phyloP scores from a whole-genome alignment of 1,284 basidiomycete genomes.

The Cryptococcus hybrid region DNA sequence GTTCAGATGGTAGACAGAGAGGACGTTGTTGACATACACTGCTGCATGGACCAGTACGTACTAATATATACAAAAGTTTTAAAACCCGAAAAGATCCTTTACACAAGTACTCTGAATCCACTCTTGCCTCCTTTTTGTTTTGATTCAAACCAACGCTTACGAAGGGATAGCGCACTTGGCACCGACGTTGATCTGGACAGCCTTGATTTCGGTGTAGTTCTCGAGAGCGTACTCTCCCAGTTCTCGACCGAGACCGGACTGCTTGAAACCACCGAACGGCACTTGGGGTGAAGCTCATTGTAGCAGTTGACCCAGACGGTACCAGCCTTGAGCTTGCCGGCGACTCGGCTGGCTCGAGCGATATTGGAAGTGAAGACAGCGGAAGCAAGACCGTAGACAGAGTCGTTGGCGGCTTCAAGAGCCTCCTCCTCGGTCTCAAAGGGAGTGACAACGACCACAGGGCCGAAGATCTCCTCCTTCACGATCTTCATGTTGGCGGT shows the following conservation, averaged over 20 bases:
- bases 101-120: too few relatives aligned
- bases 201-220: slow-evolving; percentile 80
- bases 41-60: too few relatives aligned
- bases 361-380: slow-evolving; percentile 84
- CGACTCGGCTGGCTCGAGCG: slow-evolving; percentile 82
- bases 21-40: too few relatives aligned
- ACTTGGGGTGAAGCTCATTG: slow-evolving; percentile 73
- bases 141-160: not conserved
- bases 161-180: slow-evolving; percentile 2
- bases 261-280: slow-evolving; percentile 92
- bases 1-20: too few relatives aligned
- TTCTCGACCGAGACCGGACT: slow-evolving; percentile 72
- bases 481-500: slow-evolving; percentile 38
- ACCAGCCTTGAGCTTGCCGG: slow-evolving; percentile 76
- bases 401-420: slow-evolving; percentile 75
- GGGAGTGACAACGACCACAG: slow-evolving; percentile 53
- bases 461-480: slow-evolving; percentile 55
- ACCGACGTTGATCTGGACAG: slow-evolving; percentile 70
- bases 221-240: slow-evolving; percentile 84
- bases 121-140: too few relatives aligned
- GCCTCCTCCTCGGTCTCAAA: slow-evolving; percentile 51
- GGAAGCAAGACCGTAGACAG: slow-evolving; percentile 81
- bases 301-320: slow-evolving; percentile 85
- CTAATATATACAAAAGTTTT: too few relatives aligned
- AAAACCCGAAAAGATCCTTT: too few relatives aligned